A percentile compares a stretch with the other conserved stretches of the same genome.
Evolutionary conservation across 441 rosid genomes (phyloP).

Genomic region (Eruca vesicaria): DNA sequence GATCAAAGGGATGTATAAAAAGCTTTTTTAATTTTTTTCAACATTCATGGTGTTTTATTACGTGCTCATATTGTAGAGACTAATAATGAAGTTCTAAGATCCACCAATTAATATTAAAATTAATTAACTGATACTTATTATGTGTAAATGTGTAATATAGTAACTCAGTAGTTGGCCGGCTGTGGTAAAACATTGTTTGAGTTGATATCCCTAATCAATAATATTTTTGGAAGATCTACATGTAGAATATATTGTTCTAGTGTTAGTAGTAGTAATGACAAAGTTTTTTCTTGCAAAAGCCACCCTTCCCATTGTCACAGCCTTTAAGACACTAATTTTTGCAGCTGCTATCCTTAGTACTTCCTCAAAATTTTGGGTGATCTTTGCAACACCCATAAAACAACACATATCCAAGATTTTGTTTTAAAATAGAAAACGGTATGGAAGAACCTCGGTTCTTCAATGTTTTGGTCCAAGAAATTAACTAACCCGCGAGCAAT

Average conservation of each 20-base stretch:
- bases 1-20: too few relatives aligned
- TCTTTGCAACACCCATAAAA: constrained; percentile 13
- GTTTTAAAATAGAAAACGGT: background rate
- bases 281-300: background rate
- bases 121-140: background rate
- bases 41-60: too few relatives aligned
- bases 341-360: background rate
- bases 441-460: background rate
- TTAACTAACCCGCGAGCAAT: too few relatives aligned
- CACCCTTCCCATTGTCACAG: constrained; percentile 19
- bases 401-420: background rate
- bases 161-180: too few relatives aligned
- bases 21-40: too few relatives aligned
- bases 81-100: background rate
- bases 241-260: background rate
- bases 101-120: background rate
- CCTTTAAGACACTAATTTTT: constrained; percentile 6
- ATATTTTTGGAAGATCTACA: background rate
- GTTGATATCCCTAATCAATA: background rate
- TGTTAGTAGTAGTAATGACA: background rate
- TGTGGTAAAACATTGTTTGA: too few relatives aligned
- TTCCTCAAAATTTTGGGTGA: constrained; percentile 1
- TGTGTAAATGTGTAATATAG: background rate
- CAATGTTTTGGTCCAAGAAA: background rate
- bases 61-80: too few relatives aligned